A percentile compares a stretch with the other conserved stretches of the same genome.
Evolutionary conservation across 2,329 filamentous ascomycete species (phyloP).

Genomic region (Fusarium chlamydosporum): DNA sequence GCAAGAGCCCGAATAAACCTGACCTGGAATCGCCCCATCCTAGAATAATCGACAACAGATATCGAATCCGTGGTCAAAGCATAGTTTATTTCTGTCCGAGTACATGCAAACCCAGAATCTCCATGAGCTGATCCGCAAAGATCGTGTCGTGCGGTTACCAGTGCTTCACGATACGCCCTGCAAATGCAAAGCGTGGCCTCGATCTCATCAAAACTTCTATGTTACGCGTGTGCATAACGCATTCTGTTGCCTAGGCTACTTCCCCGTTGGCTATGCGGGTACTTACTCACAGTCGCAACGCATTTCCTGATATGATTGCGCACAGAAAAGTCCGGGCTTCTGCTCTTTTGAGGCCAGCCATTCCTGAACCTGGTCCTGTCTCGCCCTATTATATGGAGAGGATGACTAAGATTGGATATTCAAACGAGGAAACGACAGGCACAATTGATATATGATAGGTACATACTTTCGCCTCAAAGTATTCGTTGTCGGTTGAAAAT

Average conservation of each 20-base stretch:
- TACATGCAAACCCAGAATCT: background rate
- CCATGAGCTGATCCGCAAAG: conserved; percentile 1
- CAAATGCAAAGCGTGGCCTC: conserved; percentile 13
- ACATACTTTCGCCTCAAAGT: background rate
- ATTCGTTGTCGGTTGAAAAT: background rate
- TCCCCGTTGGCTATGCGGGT: no score
- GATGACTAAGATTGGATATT: background rate
- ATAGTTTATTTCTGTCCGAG: background rate
- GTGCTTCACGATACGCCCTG: conserved; percentile 7
- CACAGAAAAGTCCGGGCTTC: conserved; percentile 1
- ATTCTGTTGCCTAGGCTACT: conserved; percentile 6
- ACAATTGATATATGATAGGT: conserved; percentile 9
- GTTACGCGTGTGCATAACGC: conserved; percentile 12
- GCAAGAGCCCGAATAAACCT: background rate
- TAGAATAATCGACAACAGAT: conserved; percentile 1
- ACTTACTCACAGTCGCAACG: conserved; percentile 4
- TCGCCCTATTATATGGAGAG: conserved; percentile 2
- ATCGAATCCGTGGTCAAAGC: conserved; percentile 3
- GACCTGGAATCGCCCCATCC: background rate
- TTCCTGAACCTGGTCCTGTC: conserved; percentile 9
- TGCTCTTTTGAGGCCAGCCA: conserved; percentile 14
- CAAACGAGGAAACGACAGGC: background rate
- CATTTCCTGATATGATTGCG: conserved; percentile 4
- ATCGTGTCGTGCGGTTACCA: conserved; percentile 4
- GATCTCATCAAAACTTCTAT: conserved; percentile 13